Evolutionary conservation across 2,329 filamentous ascomycete genomes (phyloP).

Genomic region (Sporothrix euskadiensis): DNA sequence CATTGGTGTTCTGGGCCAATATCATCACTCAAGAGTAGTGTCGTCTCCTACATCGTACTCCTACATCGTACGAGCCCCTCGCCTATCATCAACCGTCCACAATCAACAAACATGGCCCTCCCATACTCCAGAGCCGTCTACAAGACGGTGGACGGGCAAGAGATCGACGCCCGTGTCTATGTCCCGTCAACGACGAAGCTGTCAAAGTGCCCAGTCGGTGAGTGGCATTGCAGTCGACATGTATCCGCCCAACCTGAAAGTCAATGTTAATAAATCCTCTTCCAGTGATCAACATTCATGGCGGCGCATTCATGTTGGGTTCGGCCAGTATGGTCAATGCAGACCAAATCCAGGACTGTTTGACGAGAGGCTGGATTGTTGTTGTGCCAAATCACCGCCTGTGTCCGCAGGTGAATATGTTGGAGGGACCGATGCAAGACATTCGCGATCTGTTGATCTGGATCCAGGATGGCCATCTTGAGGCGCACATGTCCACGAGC

Average conservation of each 20-base stretch:
- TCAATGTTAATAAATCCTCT: too few relatives aligned
- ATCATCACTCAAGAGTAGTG: not conserved
- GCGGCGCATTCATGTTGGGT: not conserved
- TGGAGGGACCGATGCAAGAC: not conserved
- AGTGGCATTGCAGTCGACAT: not conserved
- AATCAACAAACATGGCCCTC: not conserved
- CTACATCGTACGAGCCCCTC: too few relatives aligned
- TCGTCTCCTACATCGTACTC: not conserved
- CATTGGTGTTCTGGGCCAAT: not conserved
- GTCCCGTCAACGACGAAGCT: not conserved
- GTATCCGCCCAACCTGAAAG: too few relatives aligned
- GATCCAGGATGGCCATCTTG: not conserved
- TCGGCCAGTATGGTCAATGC: not conserved
- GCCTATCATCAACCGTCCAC: not conserved
- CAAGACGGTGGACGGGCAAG: not conserved
- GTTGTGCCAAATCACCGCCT: not conserved
- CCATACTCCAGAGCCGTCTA: not conserved
- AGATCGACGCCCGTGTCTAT: not conserved
- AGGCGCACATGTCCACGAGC: not conserved
- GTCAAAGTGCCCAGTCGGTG: not conserved
- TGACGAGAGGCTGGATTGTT: not conserved
- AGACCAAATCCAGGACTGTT: not conserved
- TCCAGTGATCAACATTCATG: conserved; percentile 6
- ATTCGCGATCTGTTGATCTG: not conserved
- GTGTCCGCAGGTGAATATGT: not conserved